These are phyloP conservation scores for Thielaviopsis populi DNA, from an alignment of 2,329 filamentous ascomycete species.

Conservation along the genomic window DNA sequence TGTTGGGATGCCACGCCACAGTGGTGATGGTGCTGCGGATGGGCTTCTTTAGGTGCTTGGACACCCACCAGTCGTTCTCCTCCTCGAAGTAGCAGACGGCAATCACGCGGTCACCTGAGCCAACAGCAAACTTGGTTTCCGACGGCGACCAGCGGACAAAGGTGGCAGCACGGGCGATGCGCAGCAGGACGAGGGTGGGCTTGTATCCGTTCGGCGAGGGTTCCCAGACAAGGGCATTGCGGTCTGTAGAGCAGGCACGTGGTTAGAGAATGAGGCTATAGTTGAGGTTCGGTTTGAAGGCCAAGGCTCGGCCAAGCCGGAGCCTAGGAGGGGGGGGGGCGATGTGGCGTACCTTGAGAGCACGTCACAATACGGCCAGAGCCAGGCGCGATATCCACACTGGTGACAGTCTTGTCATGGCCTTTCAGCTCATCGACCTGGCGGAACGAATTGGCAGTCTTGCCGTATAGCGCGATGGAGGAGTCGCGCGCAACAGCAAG, in stretches of 20 bases:
- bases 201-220: constrained; percentile 87
- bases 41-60: constrained; percentile 97
- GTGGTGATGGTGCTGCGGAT: constrained; percentile 94
- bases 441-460: constrained; percentile 57
- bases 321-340: constrained; percentile 19
- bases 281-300: neutral
- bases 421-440: constrained; percentile 87
- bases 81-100: constrained; percentile 98
- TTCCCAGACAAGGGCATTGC: constrained; percentile 97
- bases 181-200: constrained; percentile 87
- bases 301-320: neutral
- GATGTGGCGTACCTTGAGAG: constrained; percentile 56
- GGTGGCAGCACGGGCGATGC: constrained; percentile 91
- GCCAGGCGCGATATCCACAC: constrained; percentile 84
- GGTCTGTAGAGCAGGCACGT: constrained; percentile 42
- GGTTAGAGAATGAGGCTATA: neutral
- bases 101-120: constrained; percentile 87
- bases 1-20: constrained; percentile 94
- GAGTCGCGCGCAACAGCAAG: constrained; percentile 86
- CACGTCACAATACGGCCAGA: constrained; percentile 93
- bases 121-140: constrained; percentile 94
- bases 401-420: constrained; percentile 92
- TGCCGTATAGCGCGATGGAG: constrained; percentile 73
- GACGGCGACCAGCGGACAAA: constrained; percentile 95
- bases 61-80: constrained; percentile 99